Evolutionary conservation across 345 rosid species (phyloP), one percentile per base, ranked within the genome.

Genomic region (Kernera saxatilis): DNA sequence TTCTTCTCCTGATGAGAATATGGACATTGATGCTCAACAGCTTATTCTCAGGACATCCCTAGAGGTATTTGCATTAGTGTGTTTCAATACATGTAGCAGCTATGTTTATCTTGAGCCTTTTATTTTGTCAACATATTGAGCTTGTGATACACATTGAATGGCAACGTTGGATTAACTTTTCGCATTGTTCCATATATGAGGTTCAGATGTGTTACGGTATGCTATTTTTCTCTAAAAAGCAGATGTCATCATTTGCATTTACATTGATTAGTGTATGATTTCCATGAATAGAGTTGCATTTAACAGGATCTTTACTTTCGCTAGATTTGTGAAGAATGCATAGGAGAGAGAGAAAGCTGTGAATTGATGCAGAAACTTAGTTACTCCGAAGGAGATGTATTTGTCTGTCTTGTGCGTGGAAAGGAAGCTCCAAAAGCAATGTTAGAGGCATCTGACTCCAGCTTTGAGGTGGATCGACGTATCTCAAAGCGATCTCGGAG

Each of bases 341-440:
- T 91, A 30, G 99, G 99, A 77, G 99, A 94, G 62, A 84, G 85
- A 80, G 97, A 90, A 72, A 89, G 96, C 83, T 85, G 91, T 46
- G 89, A 88, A 78, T 80, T 94, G 82, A 87, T 89, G 89, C 81
- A 82, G 80, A 94, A 87, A 77, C 96, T 94, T 69, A 89, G 78
- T 71, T 91, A 94, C 78, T 81, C 79, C 33, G 76, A 89, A 50
- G 93, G 82, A 79, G 88, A 94, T 72, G 88, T 94, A 73, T 73
- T 64, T 77, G 93, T 94, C 41, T 81, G 78, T 43, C 89, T 89
- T 64, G 84, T 94, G 48, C 91, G 87, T 50, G 93, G 96, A 51
- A 94, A 94, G 67, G 97, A 91, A 83, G 99, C 93, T 70, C 99
- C 99, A 69, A 88, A 79, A 61, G 86, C 95, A 59, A 81, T 94